Evolutionary conservation across 805 yeast species (phyloP).

Genomic region (Pichia deserticola): DNA sequence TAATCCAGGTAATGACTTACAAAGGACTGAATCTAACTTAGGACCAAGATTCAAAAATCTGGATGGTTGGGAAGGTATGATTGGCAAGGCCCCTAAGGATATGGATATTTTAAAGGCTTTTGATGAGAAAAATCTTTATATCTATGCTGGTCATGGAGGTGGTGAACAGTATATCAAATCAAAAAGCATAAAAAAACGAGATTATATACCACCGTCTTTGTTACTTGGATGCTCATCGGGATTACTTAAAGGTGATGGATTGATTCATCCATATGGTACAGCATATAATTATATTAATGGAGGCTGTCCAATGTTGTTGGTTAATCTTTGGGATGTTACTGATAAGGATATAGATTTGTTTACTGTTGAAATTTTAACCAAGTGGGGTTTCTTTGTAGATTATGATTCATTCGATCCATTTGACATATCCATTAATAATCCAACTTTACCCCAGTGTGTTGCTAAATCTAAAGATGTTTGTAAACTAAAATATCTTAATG

Average conservation of each 20-base stretch:
- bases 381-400: constrained; percentile 53
- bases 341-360: constrained; percentile 90
- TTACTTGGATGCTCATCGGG: constrained; percentile 93
- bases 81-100: constrained; percentile 54
- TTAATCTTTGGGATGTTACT: constrained; percentile 93
- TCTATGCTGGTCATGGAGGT: constrained; percentile 94
- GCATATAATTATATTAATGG: constrained; percentile 68
- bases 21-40: constrained; percentile 56
- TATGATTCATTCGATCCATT: constrained; percentile 17
- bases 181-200: constrained; percentile 40
- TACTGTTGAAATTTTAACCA: constrained; percentile 49
- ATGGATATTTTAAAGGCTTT: constrained; percentile 40
- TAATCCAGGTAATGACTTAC: constrained; percentile 78
- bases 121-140: constrained; percentile 39
- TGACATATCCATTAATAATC: constrained; percentile 12
- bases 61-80: constrained; percentile 44
- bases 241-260: constrained; percentile 45
- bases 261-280: constrained; percentile 69
- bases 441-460: constrained; percentile 50
- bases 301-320: constrained; percentile 77
- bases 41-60: constrained; percentile 33
- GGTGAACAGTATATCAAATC: constrained; percentile 77
- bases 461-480: constrained; percentile 58
- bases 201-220: constrained; percentile 48
- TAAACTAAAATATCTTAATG: constrained; percentile 67